phyloP scores from a whole-genome alignment of 1,284 basidiomycete genomes.

The Ustilago curta region DNA sequence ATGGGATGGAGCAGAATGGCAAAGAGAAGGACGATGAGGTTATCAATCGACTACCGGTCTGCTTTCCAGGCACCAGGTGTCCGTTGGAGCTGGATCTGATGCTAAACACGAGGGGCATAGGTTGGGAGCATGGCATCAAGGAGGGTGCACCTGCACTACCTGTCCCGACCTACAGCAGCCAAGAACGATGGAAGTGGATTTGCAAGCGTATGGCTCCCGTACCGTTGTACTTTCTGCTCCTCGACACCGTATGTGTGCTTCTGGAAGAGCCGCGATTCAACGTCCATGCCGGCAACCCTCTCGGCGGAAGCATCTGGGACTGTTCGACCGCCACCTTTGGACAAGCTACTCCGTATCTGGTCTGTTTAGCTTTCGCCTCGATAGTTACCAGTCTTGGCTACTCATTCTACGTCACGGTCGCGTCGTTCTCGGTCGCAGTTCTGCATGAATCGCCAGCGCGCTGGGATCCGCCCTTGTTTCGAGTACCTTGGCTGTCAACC shows the following conservation, averaged over 20 bases:
- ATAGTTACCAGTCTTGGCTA: constrained; percentile 16
- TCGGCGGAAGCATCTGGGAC: constrained; percentile 34
- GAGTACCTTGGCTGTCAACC: constrained; percentile 17
- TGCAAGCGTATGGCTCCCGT: neutral
- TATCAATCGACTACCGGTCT: constrained; percentile 16
- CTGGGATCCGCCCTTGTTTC: constrained; percentile 35
- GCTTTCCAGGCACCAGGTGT: constrained; percentile 33
- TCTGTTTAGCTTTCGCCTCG: constrained; percentile 15
- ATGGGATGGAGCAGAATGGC: constrained; percentile 1
- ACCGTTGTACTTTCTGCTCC: constrained; percentile 12
- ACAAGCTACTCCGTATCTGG: constrained; percentile 22
- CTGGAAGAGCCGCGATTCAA: constrained; percentile 35
- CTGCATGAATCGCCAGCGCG: constrained; percentile 14
- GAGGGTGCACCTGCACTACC: constrained; percentile 24
- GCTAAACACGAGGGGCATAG: constrained; percentile 37
- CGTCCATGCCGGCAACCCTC: constrained; percentile 1
- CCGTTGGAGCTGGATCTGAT: constrained; percentile 46
- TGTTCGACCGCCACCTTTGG: constrained; percentile 20
- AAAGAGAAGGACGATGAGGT: neutral
- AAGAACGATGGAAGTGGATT: constrained; percentile 22
- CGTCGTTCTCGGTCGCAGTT: constrained; percentile 10
- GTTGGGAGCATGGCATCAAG: constrained; percentile 50
- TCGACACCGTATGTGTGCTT: constrained; percentile 26
- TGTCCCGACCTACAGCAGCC: constrained; percentile 7
- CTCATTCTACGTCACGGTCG: constrained; percentile 5